A percentile compares a stretch with the other conserved stretches of the same genome.
These are phyloP conservation scores for Cladosporium sp. DNA, from an alignment of 2,329 filamentous ascomycete species.

Conservation along the genomic window DNA sequence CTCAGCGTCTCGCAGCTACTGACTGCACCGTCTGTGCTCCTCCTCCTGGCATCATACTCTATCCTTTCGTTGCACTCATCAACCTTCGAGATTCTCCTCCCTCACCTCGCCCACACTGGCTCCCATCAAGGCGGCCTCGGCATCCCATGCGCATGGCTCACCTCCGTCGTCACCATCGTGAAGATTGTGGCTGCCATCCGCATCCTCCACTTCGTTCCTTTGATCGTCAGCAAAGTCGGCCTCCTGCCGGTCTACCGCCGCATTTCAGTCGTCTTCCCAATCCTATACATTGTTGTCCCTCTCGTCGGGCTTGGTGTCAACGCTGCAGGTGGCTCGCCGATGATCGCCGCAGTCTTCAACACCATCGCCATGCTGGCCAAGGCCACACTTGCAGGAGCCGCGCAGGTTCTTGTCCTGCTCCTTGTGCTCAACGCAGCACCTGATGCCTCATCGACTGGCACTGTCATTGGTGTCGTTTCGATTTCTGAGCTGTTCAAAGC, in stretches of 20 bases:
- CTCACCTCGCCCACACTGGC: slow-evolving; percentile 50
- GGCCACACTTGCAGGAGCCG: slow-evolving; percentile 45
- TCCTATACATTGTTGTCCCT: slow-evolving; percentile 45
- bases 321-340: slow-evolving; percentile 32
- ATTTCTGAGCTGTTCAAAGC: slow-evolving; percentile 50
- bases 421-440: slow-evolving; percentile 53
- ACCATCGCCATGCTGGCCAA: slow-evolving; percentile 46
- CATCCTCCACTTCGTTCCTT: slow-evolving; percentile 43
- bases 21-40: slow-evolving; percentile 48
- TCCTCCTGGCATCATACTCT: slow-evolving; percentile 53
- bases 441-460: slow-evolving; percentile 50
- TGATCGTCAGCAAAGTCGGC: slow-evolving; percentile 42
- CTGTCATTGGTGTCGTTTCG: slow-evolving; percentile 52
- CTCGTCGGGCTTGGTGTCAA: slow-evolving; percentile 42
- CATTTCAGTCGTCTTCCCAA: slow-evolving; percentile 44
- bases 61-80: slow-evolving; percentile 59
- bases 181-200: slow-evolving; percentile 44
- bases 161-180: slow-evolving; percentile 45
- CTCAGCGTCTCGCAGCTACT: slow-evolving; percentile 50
- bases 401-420: slow-evolving; percentile 47
- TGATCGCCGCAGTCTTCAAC: slow-evolving; percentile 43
- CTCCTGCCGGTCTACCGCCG: slow-evolving; percentile 48
- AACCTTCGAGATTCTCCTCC: slow-evolving; percentile 54
- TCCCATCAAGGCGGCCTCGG: slow-evolving; percentile 49
- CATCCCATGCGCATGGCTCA: slow-evolving; percentile 49